Evolutionary conservation across 139 green algal genomes (phyloP).

Genomic region (Deuterostichococcus epilithicus): DNA sequence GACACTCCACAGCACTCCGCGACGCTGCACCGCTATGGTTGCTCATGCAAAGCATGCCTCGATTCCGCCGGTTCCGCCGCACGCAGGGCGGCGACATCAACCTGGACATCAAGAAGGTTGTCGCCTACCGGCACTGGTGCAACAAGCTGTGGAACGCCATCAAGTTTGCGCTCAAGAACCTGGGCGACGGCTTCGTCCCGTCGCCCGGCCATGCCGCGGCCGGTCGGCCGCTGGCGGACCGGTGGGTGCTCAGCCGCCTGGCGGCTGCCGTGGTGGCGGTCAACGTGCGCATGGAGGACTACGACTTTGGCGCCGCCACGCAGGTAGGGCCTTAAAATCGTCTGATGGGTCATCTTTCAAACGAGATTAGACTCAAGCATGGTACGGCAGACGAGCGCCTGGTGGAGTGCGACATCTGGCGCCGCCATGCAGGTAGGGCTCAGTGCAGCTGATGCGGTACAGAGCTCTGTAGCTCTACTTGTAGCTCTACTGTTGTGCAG

Average conservation of each 20-base stretch:
- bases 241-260: slow-evolving; percentile 76
- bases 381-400: too few species aligned
- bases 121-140: slow-evolving; percentile 94
- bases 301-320: slow-evolving; percentile 79
- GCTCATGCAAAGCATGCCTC: background rate
- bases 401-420: too few species aligned
- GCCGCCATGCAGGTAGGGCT: too few species aligned
- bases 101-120: slow-evolving; percentile 94
- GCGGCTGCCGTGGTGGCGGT: slow-evolving; percentile 39
- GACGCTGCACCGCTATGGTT: too few species aligned
- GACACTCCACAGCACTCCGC: too few species aligned
- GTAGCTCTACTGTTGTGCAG: too few species aligned
- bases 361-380: too few species aligned
- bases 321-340: too few species aligned
- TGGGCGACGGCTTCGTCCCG: slow-evolving; percentile 62
- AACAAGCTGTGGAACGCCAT: slow-evolving; percentile 99
- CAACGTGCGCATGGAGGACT: slow-evolving; percentile 66
- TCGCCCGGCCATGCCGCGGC: background rate
- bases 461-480: too few species aligned
- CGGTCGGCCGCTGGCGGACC: slow-evolving; percentile 49
- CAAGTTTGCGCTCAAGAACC: slow-evolving; percentile 88
- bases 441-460: too few species aligned
- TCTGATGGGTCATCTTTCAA: too few species aligned
- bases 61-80: too few species aligned
- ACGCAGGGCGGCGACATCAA: slow-evolving; percentile 85